A percentile compares a stretch with the other conserved stretches of the same genome.
Conservation (phyloP, 1,284 basidiomycete species). For the Malassezia pachydermatis region DNA sequence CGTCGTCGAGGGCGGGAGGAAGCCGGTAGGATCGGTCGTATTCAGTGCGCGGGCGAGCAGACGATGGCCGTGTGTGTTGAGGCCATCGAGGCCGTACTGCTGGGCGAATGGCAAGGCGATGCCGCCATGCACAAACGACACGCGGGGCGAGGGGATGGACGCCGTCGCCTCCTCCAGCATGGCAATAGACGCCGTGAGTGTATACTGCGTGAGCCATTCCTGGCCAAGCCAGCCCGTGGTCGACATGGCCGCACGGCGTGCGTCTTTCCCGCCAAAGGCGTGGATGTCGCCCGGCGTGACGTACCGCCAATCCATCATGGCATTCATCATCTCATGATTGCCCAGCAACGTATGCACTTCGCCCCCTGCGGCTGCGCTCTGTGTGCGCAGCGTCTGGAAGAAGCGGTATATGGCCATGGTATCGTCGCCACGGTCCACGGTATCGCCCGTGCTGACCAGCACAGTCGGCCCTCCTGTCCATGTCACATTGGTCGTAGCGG, state of each 20-base stretch:
- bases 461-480: slow-evolving; percentile 37
- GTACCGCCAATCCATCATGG: slow-evolving; percentile 49
- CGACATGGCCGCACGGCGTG: slow-evolving; percentile 32
- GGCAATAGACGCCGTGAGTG: slow-evolving; percentile 25
- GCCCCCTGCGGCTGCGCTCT: slow-evolving; percentile 27
- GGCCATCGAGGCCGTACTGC: slow-evolving; percentile 18
- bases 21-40: background rate
- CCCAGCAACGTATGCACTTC: slow-evolving; percentile 30
- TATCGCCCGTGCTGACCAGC: slow-evolving; percentile 43
- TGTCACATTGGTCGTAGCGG: background rate
- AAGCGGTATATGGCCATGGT: slow-evolving; percentile 40
- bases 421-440: slow-evolving; percentile 45
- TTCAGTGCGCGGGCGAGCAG: slow-evolving; percentile 31
- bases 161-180: slow-evolving; percentile 19
- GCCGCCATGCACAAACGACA: slow-evolving; percentile 42
- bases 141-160: background rate
- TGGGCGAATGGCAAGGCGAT: slow-evolving; percentile 36
- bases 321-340: slow-evolving; percentile 47
- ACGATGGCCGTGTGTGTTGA: slow-evolving; percentile 28
- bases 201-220: slow-evolving; percentile 35
- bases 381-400: slow-evolving; percentile 27
- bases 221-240: slow-evolving; percentile 49
- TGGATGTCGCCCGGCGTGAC: slow-evolving; percentile 49
- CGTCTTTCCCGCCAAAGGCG: slow-evolving; percentile 35
- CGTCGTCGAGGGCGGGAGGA: slow-evolving; percentile 23